These are phyloP conservation scores for Globisporangium nodosum DNA, from an alignment of 352 stramenopile genomes.

Conservation along the genomic window DNA sequence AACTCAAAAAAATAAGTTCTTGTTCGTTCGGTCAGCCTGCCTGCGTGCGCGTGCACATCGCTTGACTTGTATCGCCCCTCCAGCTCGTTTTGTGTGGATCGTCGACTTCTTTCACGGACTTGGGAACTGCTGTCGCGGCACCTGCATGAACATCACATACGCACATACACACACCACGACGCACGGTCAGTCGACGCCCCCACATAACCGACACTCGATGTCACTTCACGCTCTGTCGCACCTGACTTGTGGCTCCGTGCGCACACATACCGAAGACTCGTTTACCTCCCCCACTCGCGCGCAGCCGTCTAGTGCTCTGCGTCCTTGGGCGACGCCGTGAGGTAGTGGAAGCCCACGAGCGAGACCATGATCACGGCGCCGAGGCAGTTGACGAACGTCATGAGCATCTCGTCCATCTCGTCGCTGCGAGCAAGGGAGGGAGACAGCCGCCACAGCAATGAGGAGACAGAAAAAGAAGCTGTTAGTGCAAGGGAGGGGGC, in stretches of 20 bases:
- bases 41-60: not conserved
- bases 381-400: constrained; percentile 87
- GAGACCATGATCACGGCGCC: constrained; percentile 86
- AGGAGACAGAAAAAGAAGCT: too few relatives aligned
- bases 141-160: too few relatives aligned
- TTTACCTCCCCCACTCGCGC: not conserved
- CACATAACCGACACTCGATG: too few relatives aligned
- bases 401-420: constrained; percentile 83
- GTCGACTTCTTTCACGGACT: too few relatives aligned
- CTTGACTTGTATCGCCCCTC: not conserved
- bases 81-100: too few relatives aligned
- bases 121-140: too few relatives aligned
- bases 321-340: constrained; percentile 77
- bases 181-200: too few relatives aligned
- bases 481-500: not conserved
- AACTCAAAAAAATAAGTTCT: not conserved
- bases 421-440: constrained; percentile 34
- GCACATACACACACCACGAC: too few relatives aligned
- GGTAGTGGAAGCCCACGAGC: constrained; percentile 86
- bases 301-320: constrained; percentile 51
- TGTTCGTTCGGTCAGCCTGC: not conserved
- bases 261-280: not conserved
- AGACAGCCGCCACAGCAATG: too few relatives aligned
- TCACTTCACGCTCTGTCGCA: not conserved
- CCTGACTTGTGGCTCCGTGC: not conserved